A percentile compares a stretch with the other conserved stretches of the same genome.
phyloP scores from a whole-genome alignment of 2,329 filamentous ascomycete species.

The Thielaviopsis punctulata region DNA sequence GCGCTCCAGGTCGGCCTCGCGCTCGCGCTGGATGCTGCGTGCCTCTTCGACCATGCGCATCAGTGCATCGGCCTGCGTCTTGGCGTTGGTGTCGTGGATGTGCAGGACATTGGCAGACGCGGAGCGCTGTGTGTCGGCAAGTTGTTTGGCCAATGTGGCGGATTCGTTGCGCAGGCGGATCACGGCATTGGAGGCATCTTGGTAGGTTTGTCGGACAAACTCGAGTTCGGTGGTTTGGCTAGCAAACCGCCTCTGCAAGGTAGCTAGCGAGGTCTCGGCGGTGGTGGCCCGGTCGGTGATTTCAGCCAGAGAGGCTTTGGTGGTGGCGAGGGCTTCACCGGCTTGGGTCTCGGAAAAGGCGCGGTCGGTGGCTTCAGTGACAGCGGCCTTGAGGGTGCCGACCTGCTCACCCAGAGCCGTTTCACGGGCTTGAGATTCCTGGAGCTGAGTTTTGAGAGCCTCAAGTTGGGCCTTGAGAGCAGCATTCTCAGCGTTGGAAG shows the following conservation, averaged over 20 bases:
- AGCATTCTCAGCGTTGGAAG: slow-evolving; percentile 20
- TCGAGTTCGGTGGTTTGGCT: slow-evolving; percentile 30
- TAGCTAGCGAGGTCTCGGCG: slow-evolving; percentile 19
- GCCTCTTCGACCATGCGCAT: slow-evolving; percentile 25
- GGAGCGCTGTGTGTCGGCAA: slow-evolving; percentile 24
- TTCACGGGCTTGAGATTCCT: slow-evolving; percentile 14
- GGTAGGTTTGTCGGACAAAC: slow-evolving; percentile 41
- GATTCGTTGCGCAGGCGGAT: slow-evolving; percentile 30
- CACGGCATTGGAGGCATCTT: slow-evolving; percentile 34
- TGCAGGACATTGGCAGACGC: slow-evolving; percentile 28
- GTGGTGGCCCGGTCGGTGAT: slow-evolving; percentile 22
- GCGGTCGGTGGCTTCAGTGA: slow-evolving; percentile 2
- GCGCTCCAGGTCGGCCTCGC: slow-evolving; percentile 32
- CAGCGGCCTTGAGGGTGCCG: slow-evolving; percentile 4
- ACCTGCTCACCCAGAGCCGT: slow-evolving; percentile 20
- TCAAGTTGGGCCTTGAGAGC: slow-evolving; percentile 18
- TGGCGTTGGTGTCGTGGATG: slow-evolving; percentile 30
- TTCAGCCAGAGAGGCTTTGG: slow-evolving; percentile 16
- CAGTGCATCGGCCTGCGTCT: slow-evolving; percentile 20
- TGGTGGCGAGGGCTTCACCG: slow-evolving; percentile 1
- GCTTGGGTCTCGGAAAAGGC: background rate
- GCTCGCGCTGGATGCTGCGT: slow-evolving; percentile 27
- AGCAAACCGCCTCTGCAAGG: slow-evolving; percentile 22
- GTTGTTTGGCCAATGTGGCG: slow-evolving; percentile 24
- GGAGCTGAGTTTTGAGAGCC: slow-evolving; percentile 18